phyloP scores from a whole-genome alignment of 2,329 filamentous ascomycete species.

The Colletotrichum siamense region DNA sequence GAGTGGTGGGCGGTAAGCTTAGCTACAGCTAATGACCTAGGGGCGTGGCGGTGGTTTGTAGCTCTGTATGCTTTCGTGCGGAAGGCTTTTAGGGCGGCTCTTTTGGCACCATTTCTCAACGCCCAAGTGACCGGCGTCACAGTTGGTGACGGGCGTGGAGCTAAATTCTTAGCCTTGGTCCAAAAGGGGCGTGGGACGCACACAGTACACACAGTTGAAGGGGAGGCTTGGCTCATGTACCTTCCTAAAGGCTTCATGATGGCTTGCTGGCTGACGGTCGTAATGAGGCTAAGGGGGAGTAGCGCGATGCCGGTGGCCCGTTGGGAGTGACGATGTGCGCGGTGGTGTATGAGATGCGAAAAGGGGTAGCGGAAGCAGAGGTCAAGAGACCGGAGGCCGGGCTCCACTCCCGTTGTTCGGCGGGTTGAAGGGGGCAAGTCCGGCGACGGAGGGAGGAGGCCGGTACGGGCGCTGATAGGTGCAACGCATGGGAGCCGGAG shows the following conservation, averaged over 20 bases:
- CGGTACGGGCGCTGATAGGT: slow-evolving; percentile 12
- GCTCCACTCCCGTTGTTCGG: not conserved
- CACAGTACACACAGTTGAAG: slow-evolving; percentile 17
- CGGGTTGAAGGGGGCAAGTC: not conserved
- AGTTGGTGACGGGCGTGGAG: slow-evolving; percentile 1
- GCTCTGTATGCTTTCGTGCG: slow-evolving; percentile 4
- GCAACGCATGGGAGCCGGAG: slow-evolving; percentile 1
- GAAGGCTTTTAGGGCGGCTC: not conserved
- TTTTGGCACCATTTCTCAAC: not conserved
- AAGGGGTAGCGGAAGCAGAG: slow-evolving; percentile 6
- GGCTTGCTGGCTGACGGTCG: slow-evolving; percentile 11
- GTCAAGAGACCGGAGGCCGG: slow-evolving; percentile 6
- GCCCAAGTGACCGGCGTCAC: not conserved
- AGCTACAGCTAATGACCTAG: not conserved
- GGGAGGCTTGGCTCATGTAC: not conserved
- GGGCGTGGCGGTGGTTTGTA: not conserved
- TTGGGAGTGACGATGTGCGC: not conserved
- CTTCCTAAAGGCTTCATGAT: not conserved
- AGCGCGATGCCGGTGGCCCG: not conserved
- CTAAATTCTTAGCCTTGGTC: not conserved
- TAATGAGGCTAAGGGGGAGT: not conserved
- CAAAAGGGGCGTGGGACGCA: not conserved
- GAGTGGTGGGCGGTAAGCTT: not conserved
- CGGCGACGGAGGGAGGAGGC: not conserved
- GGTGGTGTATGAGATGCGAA: not conserved